Conservation (phyloP, 2,329 filamentous ascomycete genomes). For the Elsinoe arachidis region DNA sequence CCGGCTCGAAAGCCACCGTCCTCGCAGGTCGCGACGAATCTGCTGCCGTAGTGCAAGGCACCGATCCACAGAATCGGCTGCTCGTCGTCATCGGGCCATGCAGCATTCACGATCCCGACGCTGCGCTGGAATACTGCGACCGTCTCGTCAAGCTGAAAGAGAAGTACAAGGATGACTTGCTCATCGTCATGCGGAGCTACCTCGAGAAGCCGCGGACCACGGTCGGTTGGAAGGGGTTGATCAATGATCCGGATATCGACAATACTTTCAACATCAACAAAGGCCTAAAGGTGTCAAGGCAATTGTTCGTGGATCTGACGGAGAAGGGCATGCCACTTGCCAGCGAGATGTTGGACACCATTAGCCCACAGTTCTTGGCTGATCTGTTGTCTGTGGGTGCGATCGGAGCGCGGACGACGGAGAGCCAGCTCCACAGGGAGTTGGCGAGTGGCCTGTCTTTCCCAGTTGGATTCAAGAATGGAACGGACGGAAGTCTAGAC, state of each 20-base stretch:
- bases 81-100: conserved; percentile 87
- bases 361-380: conserved; percentile 92
- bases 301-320: conserved; percentile 90
- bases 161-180: conserved; percentile 79
- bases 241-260: conserved; percentile 98
- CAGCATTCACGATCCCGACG: conserved; percentile 89
- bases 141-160: conserved; percentile 70
- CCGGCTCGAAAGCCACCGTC: conserved; percentile 46
- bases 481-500: conserved; percentile 80
- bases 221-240: conserved; percentile 96
- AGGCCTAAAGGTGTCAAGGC: conserved; percentile 73
- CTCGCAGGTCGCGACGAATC: conserved; percentile 52
- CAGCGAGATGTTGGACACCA: conserved; percentile 96
- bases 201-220: conserved; percentile 97
- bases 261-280: conserved; percentile 99
- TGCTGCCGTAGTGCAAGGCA: conserved; percentile 52
- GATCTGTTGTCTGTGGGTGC: conserved; percentile 87
- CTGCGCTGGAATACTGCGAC: conserved; percentile 88
- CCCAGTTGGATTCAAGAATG: conserved; percentile 99
- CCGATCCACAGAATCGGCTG: conserved; percentile 48
- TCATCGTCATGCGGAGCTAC: conserved; percentile 97
- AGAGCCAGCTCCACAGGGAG: conserved; percentile 91
- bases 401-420: conserved; percentile 90
- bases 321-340: conserved; percentile 90
- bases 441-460: conserved; percentile 88